These are phyloP conservation scores for Pleurotus ostreatus DNA, from an alignment of 768 basidiomycete genomes.

Conservation along the genomic window DNA sequence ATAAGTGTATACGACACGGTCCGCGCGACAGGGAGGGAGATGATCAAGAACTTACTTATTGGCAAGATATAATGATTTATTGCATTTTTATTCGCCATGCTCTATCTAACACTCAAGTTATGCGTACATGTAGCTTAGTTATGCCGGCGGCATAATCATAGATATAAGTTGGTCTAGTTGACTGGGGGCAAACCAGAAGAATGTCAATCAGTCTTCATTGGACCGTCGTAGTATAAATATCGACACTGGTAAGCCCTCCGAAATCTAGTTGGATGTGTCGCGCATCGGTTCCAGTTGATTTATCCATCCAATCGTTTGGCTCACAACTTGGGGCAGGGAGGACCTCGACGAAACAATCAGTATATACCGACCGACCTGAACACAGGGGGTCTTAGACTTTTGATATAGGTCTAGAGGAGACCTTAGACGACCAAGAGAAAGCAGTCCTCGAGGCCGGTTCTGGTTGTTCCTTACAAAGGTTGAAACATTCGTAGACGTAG, in stretches of 20 bases:
- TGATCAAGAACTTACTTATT: conserved; percentile 71
- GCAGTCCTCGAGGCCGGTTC: no score
- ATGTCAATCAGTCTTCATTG: neutral
- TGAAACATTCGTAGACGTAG: no score
- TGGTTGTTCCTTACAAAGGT: no score
- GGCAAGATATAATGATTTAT: conserved; percentile 70
- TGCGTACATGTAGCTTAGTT: neutral
- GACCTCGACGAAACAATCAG: conserved; percentile 38
- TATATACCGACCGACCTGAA: conserved; percentile 20
- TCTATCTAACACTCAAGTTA: neutral
- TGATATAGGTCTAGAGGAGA: neutral
- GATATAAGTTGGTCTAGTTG: no score
- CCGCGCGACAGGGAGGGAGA: conserved; percentile 79
- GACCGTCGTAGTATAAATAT: conserved; percentile 25
- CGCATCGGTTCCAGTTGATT: conserved; percentile 16
- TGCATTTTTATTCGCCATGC: neutral
- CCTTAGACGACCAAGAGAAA: no score
- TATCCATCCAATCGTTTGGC: neutral
- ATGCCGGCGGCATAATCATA: no score
- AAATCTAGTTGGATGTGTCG: no score
- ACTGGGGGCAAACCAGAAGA: no score
- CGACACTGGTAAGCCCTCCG: conserved; percentile 21
- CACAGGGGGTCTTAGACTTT: conserved; percentile 10
- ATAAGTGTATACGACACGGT: conserved; percentile 77
- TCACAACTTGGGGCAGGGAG: conserved; percentile 21